Evolutionary conservation across 2,329 filamentous ascomycete species (phyloP).

Genomic region (Fusarium algeriense): DNA sequence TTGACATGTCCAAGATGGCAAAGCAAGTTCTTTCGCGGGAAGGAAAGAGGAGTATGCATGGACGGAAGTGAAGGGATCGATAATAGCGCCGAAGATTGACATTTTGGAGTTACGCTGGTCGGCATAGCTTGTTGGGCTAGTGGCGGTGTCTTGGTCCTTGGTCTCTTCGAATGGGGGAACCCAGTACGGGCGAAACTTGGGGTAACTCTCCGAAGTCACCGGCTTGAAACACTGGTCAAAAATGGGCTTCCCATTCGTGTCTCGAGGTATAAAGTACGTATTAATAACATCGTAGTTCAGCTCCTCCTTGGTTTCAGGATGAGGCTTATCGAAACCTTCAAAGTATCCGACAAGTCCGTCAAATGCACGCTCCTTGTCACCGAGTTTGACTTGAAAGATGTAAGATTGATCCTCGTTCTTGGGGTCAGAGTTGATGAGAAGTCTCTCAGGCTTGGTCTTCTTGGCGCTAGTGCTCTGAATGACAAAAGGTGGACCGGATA

Average conservation of each 20-base stretch:
- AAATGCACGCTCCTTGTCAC: not conserved
- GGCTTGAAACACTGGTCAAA: not conserved
- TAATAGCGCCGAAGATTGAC: not conserved
- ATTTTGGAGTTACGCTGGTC: not conserved
- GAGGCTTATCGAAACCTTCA: not conserved
- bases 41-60: not conserved
- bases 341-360: not conserved
- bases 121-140: not conserved
- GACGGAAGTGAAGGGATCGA: not conserved
- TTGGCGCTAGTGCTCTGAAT: not conserved
- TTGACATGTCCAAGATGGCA: not conserved
- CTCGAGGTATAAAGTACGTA: not conserved
- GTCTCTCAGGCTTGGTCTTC: not conserved
- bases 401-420: not conserved
- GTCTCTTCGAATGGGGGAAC: not conserved
- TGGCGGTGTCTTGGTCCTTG: too few species aligned
- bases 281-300: not conserved
- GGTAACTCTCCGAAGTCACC: not conserved
- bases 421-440: not conserved
- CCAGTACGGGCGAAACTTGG: not conserved
- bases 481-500: not conserved
- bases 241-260: not conserved
- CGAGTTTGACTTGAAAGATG: not conserved
- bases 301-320: not conserved
- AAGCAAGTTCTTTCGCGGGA: not conserved